Percentiles rank a stretch among this genome's conserved stretches.
These are phyloP conservation scores for Boletellus ananas DNA, from an alignment of 768 basidiomycete species.

Conservation along the genomic window DNA sequence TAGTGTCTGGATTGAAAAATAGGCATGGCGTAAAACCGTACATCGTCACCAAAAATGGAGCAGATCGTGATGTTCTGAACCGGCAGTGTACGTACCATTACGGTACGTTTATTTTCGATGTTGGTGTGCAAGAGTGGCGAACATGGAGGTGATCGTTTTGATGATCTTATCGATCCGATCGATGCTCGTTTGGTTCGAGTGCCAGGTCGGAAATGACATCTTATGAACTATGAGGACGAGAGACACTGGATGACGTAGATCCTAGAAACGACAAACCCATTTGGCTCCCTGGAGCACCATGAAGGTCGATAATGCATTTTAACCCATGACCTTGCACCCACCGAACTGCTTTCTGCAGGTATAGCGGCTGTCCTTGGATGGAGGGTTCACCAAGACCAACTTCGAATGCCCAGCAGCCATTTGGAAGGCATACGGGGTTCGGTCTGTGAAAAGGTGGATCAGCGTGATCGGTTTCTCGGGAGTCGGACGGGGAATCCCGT, in stretches of 20 bases:
- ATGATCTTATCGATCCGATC: conserved; percentile 65
- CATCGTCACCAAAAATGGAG: too few species aligned
- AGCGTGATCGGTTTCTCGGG: not conserved
- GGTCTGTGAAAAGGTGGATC: conserved; percentile 41
- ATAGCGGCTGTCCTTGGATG: conserved; percentile 71
- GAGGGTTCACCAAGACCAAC: conserved; percentile 74
- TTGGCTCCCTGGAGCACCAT: conserved; percentile 80
- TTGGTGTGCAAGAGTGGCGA: too few species aligned
- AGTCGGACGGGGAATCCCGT: conserved; percentile 8
- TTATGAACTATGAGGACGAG: conserved; percentile 44
- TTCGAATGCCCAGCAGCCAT: conserved; percentile 91
- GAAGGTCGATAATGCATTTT: conserved; percentile 80
- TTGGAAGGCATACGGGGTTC: conserved; percentile 80
- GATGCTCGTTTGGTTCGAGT: conserved; percentile 60
- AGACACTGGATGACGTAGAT: not conserved
- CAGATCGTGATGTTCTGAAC: too few species aligned
- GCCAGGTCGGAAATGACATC: conserved; percentile 62
- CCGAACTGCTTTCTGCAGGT: conserved; percentile 57
- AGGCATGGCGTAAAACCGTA: too few species aligned
- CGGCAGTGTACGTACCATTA: too few species aligned
- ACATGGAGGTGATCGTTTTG: conserved; percentile 57
- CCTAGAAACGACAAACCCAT: conserved; percentile 47
- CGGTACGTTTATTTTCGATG: too few species aligned
- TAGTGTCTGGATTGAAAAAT: too few species aligned
- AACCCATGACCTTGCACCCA: conserved; percentile 72